Evolutionary conservation across 2,329 filamentous ascomycete species (phyloP).

Genomic region (Venturia carpophila): DNA sequence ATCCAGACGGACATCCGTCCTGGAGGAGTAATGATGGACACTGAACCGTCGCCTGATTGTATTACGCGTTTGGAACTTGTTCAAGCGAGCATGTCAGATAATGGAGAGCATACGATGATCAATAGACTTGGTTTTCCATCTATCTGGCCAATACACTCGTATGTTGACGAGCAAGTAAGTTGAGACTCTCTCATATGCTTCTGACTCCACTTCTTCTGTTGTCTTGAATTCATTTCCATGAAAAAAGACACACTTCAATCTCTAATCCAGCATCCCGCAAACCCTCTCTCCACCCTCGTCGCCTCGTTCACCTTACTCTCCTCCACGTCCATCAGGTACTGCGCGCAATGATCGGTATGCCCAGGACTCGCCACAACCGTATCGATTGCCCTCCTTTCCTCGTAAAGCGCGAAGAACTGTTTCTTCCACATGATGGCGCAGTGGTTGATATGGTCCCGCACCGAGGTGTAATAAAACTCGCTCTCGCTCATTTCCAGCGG

Average conservation of each 20-base stretch:
- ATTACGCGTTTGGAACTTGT: not conserved
- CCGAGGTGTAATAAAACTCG: constrained; percentile 15
- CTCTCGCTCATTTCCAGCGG: constrained; percentile 4
- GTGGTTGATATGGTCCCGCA: constrained; percentile 17
- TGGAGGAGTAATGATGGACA: not conserved
- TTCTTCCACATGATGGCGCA: constrained; percentile 17
- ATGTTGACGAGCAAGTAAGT: not conserved
- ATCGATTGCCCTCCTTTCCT: constrained; percentile 14
- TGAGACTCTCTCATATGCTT: not conserved
- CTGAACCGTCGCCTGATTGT: not conserved
- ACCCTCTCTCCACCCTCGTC: constrained; percentile 17
- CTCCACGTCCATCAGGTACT: constrained; percentile 15
- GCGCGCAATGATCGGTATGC: constrained; percentile 19
- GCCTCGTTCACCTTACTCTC: constrained; percentile 5
- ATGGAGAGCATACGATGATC: not conserved
- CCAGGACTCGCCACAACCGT: constrained; percentile 14
- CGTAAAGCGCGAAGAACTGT: constrained; percentile 15
- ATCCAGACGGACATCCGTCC: not conserved
- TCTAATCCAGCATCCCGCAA: constrained; percentile 18
- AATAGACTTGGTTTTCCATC: not conserved
- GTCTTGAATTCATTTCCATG: not conserved
- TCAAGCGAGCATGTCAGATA: not conserved
- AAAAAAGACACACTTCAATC: not conserved
- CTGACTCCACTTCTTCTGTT: not conserved
- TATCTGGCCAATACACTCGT: not conserved